Conservation (phyloP, 768 basidiomycete genomes). For the Mycena crocata region DNA sequence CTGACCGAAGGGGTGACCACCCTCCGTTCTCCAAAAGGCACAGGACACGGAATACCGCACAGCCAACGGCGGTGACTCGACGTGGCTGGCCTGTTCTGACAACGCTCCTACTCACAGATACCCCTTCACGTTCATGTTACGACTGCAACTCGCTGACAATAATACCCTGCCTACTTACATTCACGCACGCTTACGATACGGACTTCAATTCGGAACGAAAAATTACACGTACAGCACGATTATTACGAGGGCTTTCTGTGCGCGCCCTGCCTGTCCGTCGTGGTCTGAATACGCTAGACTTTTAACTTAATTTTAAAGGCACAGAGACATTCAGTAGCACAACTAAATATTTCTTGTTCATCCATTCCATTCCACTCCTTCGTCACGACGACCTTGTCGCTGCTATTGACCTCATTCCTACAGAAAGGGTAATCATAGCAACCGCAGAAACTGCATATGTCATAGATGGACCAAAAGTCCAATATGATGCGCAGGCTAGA, state of each 20-base stretch:
- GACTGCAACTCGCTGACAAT: conserved; percentile 24
- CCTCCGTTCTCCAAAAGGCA: conserved; percentile 27
- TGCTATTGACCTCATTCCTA: conserved; percentile 65
- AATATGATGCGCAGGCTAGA: conserved; percentile 86
- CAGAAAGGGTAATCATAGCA: conserved; percentile 72
- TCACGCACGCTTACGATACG: conserved; percentile 26
- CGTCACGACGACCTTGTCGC: conserved; percentile 29
- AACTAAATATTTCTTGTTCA: conserved; percentile 28
- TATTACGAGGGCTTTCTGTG: conserved; percentile 12
- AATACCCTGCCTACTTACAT: conserved; percentile 26
- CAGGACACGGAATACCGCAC: conserved; percentile 22
- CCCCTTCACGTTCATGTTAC: conserved; percentile 24
- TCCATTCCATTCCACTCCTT: conserved; percentile 4
- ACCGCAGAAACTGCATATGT: conserved; percentile 77
- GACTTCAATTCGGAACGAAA: conserved; percentile 16
- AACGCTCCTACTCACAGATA: conserved; percentile 21
- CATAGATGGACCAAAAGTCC: conserved; percentile 85
- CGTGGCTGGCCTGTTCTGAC: not conserved
- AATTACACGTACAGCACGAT: conserved; percentile 31
- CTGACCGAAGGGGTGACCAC: conserved; percentile 31
- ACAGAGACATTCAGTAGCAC: conserved; percentile 34
- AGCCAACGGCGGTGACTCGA: conserved; percentile 12
- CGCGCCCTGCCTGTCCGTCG: conserved; percentile 13
- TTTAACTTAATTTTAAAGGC: conserved; percentile 32
- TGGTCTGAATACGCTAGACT: conserved; percentile 28